Evolutionary conservation across 192 early-diverging fungal species (phyloP).

Genomic region (Coemansia sp.): DNA sequence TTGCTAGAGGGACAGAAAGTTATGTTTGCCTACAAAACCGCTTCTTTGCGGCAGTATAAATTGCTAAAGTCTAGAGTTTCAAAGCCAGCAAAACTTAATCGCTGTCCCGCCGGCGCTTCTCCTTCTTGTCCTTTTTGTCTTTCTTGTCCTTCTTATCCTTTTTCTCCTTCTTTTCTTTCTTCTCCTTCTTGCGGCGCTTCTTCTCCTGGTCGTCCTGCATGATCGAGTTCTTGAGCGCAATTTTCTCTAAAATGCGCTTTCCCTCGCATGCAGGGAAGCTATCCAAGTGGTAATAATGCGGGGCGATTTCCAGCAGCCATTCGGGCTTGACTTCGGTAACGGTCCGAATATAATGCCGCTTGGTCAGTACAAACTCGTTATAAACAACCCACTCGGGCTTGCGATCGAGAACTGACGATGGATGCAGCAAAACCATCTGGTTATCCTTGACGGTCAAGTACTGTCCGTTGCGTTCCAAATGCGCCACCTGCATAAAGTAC

Average conservation of each 20-base stretch:
- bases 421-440: constrained; percentile 92
- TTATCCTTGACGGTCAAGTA: constrained; percentile 98
- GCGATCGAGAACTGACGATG: constrained; percentile 80
- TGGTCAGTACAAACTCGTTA: constrained; percentile 98
- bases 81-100: too few relatives aligned
- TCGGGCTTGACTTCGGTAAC: constrained; percentile 85
- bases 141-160: constrained; percentile 42
- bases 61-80: too few relatives aligned
- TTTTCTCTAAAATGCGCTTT: constrained; percentile 75
- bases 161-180: constrained; percentile 41
- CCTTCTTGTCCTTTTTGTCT: constrained; percentile 37
- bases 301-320: constrained; percentile 79
- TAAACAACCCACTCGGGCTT: constrained; percentile 99
- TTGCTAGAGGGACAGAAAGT: too few relatives aligned
- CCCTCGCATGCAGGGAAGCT: constrained; percentile 92
- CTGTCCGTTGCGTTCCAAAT: constrained; percentile 80
- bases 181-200: constrained; percentile 52
- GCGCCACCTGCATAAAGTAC: constrained; percentile 99
- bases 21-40: too few relatives aligned
- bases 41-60: too few relatives aligned
- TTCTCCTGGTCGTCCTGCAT: constrained; percentile 45
- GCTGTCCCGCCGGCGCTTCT: constrained; percentile 9
- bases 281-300: constrained; percentile 86
- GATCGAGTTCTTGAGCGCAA: constrained; percentile 57
- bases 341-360: constrained; percentile 94